phyloP scores from a whole-genome alignment of 192 early-diverging fungal species.

The Podila horticola region DNA sequence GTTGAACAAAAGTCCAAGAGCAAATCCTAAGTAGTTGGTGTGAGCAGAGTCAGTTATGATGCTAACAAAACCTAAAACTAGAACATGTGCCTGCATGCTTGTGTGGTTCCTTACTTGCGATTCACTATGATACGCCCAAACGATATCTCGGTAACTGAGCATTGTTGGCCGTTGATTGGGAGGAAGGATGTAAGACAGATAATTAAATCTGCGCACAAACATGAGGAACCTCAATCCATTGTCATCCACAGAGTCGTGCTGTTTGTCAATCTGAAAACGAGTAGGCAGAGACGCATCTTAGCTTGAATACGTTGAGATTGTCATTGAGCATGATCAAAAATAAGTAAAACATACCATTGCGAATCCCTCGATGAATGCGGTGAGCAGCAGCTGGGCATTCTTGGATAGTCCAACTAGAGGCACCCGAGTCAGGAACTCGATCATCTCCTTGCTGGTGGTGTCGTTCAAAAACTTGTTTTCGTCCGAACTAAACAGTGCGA shows the following conservation, averaged over 20 bases:
- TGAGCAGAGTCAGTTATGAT: not conserved
- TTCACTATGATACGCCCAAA: constrained; percentile 90
- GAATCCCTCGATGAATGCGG: constrained; percentile 83
- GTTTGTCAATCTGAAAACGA: constrained; percentile 70
- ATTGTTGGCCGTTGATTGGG: constrained; percentile 54
- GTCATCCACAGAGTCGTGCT: constrained; percentile 80
- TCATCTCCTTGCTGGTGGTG: constrained; percentile 50
- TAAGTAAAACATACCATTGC: constrained; percentile 56
- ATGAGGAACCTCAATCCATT: constrained; percentile 89
- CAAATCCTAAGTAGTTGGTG: constrained; percentile 57
- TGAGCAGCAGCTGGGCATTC: constrained; percentile 75
- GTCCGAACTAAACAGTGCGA: constrained; percentile 14
- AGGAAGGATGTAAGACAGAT: constrained; percentile 62
- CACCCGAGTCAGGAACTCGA: constrained; percentile 63
- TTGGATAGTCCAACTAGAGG: constrained; percentile 71
- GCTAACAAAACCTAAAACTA: not conserved
- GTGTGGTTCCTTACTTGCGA: constrained; percentile 71
- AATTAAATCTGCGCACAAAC: constrained; percentile 74
- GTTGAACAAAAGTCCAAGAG: constrained; percentile 67
- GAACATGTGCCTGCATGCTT: not conserved
- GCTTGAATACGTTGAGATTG: not conserved
- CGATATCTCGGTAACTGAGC: constrained; percentile 75
- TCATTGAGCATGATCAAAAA: too few relatives aligned
- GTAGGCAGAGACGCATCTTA: not conserved
- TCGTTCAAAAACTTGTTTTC: constrained; percentile 46